Base-by-base conservation (phyloP, 2,329 filamentous ascomycete species). In the Clathrospora elynae region DNA sequence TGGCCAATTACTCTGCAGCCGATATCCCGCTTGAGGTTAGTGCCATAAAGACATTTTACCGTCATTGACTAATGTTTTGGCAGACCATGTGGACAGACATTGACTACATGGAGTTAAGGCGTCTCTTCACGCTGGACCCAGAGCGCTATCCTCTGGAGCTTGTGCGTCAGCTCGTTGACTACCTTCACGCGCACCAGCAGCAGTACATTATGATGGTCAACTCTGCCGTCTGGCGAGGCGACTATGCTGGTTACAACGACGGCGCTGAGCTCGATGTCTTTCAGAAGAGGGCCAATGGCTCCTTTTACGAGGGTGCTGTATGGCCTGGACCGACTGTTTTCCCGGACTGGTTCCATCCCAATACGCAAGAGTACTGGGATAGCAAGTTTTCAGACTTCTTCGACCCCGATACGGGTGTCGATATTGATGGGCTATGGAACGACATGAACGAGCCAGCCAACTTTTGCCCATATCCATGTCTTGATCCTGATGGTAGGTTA, bases 151-250 rank as follows among this genome's bases (percentile, higher is more conserved):
- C 85, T 0, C 64, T 86, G 9, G 52, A 75, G 1, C 74, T 78
- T 61, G 78, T 89, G 70, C 82, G 81, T 25, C 77, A 85, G 49
- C 69, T 90, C 2, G 82, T 86, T 13, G 74, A 80, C 31, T 79
- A 86, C 25, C 75, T 92, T 0, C 86, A 90, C 56, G 68, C 70
- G 2, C 78, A 83, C 48, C 70, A 86, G 29, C 86, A 89, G 63
- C 79, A 88, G 38, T 88, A 87, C 53, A 78, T 88, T 29, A 73
- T 91, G 38, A 93, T 92, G 86, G 86, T 92, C 0, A 88, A 92
- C 57, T 85, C 85, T 0, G 83, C 84, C 10, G 74, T 82, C 2
- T 75, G 73, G n/a, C 51, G 55, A 2, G 53, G 54, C 18, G 53
- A 63, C 33, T 83, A 82, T 52, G 59, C 64, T 3, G 73, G 80